Percentiles rank a stretch among this genome's conserved stretches.
phyloP scores from a whole-genome alignment of 1,139 yeast species.

The Yamadazyma aaseri region DNA sequence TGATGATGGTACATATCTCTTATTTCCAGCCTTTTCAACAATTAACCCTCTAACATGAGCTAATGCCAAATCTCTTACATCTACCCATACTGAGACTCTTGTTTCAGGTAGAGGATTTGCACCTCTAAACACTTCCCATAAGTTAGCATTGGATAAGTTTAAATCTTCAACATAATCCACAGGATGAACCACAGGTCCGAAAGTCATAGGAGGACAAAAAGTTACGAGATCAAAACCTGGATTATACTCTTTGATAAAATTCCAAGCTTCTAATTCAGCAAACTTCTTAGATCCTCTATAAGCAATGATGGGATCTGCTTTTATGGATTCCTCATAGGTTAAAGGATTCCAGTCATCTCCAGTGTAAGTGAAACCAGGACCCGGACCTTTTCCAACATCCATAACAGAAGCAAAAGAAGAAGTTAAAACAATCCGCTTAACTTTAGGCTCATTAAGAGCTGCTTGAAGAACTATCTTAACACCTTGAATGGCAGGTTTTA shows the following conservation, averaged over 20 bases:
- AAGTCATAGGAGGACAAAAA: conserved; percentile 52
- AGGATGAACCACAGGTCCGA: conserved; percentile 42
- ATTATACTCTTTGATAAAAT: conserved; percentile 24
- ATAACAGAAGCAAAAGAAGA: conserved; percentile 28
- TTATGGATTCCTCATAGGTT: conserved; percentile 32
- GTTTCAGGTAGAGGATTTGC: conserved; percentile 17
- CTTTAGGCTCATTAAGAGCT: conserved; percentile 22
- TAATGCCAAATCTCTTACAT: conserved; percentile 39
- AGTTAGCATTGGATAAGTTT: conserved; percentile 22
- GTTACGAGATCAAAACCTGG: conserved; percentile 44
- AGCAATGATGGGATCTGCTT: conserved; percentile 35
- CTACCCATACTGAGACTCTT: conserved; percentile 32
- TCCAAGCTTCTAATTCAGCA: conserved; percentile 42
- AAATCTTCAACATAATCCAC: conserved; percentile 23
- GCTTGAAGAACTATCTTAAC: conserved; percentile 25
- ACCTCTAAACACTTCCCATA: conserved; percentile 15
- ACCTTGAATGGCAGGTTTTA: conserved; percentile 23
- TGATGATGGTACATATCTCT: conserved; percentile 26
- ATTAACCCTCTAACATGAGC: conserved; percentile 36
- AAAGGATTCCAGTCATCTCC: conserved; percentile 32
- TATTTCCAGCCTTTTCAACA: conserved; percentile 21
- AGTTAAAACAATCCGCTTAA: conserved; percentile 28
- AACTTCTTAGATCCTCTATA: conserved; percentile 40
- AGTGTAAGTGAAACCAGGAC: conserved; percentile 24
- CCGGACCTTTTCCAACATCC: conserved; percentile 16